These are phyloP conservation scores for Paraleonurus japonicus DNA, from an alignment of 257 asterid genomes.

Conservation along the genomic window DNA sequence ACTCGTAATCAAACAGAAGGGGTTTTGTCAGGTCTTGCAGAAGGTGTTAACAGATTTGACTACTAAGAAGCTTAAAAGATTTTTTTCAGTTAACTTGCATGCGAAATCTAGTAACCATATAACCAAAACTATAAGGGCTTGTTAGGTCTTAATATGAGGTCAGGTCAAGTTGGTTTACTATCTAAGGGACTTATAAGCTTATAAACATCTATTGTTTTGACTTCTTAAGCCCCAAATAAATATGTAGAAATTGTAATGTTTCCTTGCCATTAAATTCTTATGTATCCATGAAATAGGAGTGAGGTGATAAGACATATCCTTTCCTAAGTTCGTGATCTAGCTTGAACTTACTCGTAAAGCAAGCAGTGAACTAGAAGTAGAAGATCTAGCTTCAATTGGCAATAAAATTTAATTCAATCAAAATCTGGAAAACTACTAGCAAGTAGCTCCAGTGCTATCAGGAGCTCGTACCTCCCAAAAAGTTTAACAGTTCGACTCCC, in stretches of 20 bases:
- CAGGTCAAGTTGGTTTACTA: not conserved
- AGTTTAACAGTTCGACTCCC: constrained; percentile 84
- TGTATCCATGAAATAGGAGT: not conserved
- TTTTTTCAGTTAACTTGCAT: not conserved
- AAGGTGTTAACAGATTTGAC: not conserved
- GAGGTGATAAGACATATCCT: not conserved
- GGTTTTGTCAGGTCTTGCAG: not conserved
- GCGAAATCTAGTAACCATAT: not conserved
- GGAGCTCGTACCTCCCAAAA: constrained; percentile 81
- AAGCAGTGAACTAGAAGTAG: not conserved
- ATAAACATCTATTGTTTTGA: not conserved
- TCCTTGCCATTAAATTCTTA: not conserved
- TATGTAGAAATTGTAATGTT: not conserved
- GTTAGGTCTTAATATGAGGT: not conserved
- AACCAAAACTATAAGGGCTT: not conserved
- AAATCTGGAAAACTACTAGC: not conserved
- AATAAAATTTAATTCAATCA: constrained; percentile 17
- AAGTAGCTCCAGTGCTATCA: constrained; percentile 21
- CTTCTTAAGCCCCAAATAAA: not conserved
- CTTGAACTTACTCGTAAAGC: not conserved
- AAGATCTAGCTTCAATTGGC: constrained; percentile 4
- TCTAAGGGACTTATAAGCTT: not conserved
- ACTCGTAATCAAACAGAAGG: not conserved
- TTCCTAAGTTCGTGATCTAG: not conserved
- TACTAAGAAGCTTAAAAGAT: not conserved